Percentiles rank a stretch among this genome's conserved stretches.
Evolutionary conservation across 352 stramenopile species (phyloP).

Genomic region (Phytophthora foliorum): DNA sequence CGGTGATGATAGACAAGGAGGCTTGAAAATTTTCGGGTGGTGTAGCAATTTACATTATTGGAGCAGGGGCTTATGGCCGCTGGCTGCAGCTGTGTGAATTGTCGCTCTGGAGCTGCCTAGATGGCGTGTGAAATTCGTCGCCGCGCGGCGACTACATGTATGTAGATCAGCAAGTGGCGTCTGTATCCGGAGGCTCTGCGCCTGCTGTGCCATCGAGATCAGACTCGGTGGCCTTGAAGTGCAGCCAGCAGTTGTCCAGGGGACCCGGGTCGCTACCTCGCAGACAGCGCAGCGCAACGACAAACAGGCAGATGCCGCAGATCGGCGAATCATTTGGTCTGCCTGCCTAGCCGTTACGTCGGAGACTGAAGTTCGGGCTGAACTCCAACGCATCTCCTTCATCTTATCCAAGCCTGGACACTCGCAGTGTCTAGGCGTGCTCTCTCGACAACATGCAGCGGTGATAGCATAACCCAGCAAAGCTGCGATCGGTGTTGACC

Average conservation of each 20-base stretch:
- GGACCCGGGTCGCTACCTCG: constrained; percentile 8
- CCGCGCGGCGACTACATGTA: neutral
- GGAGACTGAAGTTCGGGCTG: constrained; percentile 12
- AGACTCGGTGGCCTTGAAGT: constrained; percentile 20
- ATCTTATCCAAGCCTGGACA: neutral
- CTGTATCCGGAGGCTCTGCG: constrained; percentile 4
- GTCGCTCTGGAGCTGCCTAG: no score
- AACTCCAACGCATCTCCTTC: neutral
- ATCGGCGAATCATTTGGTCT: neutral
- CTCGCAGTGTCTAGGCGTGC: no score
- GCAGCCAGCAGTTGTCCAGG: constrained; percentile 13
- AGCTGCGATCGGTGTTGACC: neutral
- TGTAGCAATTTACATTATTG: neutral
- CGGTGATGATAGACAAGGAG: constrained; percentile 19
- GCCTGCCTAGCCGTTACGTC: constrained; percentile 2
- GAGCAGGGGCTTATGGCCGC: no score
- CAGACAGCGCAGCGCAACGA: constrained; percentile 7
- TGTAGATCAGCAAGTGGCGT: neutral
- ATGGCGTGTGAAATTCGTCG: neutral
- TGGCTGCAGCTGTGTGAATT: neutral
- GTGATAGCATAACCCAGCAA: neutral
- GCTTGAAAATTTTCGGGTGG: neutral
- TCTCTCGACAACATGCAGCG: neutral
- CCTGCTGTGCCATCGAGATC: constrained; percentile 7
- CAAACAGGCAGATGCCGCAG: no score